Evolutionary conservation across 2,329 filamentous ascomycete species (phyloP), one percentile per base, ranked within the genome.

Genomic region (Colletotrichum sp.): DNA sequence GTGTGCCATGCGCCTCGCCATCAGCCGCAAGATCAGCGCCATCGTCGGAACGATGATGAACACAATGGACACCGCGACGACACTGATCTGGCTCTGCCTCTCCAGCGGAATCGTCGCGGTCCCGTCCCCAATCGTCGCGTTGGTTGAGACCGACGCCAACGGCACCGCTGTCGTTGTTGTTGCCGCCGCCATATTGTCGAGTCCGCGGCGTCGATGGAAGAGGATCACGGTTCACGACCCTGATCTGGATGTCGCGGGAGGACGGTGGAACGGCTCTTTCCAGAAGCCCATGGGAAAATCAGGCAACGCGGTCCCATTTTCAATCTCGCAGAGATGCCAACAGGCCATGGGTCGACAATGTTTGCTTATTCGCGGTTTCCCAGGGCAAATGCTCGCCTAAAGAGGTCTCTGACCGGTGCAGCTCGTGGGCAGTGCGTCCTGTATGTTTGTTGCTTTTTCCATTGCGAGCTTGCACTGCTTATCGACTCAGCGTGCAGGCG

Each of bases 1-100:
- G 15, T 75, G 57, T 19, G 75, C 72, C 22, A 77, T 68, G n/a
- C 72, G 75, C 30, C 69, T 65, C 12, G 75, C 64, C 8, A 77
- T 12, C 9, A 77, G 25, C 8, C 72, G 72, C 64, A 77, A 25
- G 9, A 61, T 22, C 9, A 75, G 28, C 7, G 71, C 59, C 7
- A 68, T 30, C 6, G 68, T 75, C 6, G 72, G 68, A 4, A 77
- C 22, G 48, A 68, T 39, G 22, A 75, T 57, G 59, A 77, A 71
- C 13, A 44, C 72, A 19, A 75, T 27, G 13, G 73, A 75, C 32
- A 75, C 73, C 22, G 73, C 70, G 25, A 75, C 73, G 27, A 75
- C 57, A 7, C 69, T 60, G 6, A 75, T 28, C 64, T 75, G 73
- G 25, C 27, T 48, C 64, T 28, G 39, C 8, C 32, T 68, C 59